These are phyloP conservation scores for Paraconiothyrium sp. DNA, from an alignment of 2,329 filamentous ascomycete genomes.

Conservation along the genomic window DNA sequence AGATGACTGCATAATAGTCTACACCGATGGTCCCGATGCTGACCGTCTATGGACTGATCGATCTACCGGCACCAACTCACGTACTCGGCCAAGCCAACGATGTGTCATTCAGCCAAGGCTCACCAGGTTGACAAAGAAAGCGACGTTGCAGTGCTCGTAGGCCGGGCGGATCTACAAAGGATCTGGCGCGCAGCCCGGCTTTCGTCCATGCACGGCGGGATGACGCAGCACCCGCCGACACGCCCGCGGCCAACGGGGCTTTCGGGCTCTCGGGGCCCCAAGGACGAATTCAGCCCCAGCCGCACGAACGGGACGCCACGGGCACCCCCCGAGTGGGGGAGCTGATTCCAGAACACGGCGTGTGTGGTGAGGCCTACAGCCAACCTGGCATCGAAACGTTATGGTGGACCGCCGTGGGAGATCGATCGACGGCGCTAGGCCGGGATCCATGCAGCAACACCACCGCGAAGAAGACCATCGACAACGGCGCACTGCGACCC, in stretches of 20 bases:
- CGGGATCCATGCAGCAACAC: not conserved
- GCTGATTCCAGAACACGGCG: not conserved
- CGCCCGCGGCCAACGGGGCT: not conserved
- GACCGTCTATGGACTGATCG: too few species aligned
- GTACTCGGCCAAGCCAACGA: too few species aligned
- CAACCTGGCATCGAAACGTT: too few species aligned
- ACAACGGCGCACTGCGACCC: conserved; percentile 8
- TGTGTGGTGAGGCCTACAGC: not conserved
- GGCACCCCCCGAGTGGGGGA: not conserved
- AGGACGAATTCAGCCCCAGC: not conserved
- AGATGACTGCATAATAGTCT: too few species aligned
- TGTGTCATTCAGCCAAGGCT: not conserved
- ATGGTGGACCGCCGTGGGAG: not conserved
- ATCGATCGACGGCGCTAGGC: conserved; percentile 11
- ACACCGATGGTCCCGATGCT: too few species aligned
- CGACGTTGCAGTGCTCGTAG: not conserved
- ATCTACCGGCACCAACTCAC: too few species aligned
- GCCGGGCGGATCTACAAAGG: not conserved
- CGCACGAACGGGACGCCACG: not conserved
- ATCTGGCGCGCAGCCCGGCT: not conserved
- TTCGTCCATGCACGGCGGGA: conserved; percentile 1
- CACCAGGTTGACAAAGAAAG: conserved; percentile 6
- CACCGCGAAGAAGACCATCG: not conserved
- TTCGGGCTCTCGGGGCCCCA: not conserved
- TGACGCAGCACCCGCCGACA: not conserved